A percentile compares a stretch with the other conserved stretches of the same genome.
Conservation (phyloP, 2,329 filamentous ascomycete species). For the Diaporthe citriasiana region DNA sequence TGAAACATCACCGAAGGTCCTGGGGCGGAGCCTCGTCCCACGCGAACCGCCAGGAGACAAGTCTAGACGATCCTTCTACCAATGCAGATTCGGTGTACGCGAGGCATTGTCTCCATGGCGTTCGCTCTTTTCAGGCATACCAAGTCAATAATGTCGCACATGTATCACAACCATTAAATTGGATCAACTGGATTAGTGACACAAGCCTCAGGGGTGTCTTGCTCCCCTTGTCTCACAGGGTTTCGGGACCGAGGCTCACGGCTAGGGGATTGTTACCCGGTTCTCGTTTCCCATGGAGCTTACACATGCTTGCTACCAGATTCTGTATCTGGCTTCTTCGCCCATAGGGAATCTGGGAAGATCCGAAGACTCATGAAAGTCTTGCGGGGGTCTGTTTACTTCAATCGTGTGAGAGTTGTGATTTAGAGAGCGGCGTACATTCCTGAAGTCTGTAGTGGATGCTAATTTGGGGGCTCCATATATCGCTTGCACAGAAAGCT, state of each 20-base stretch:
- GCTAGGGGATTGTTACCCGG: background rate
- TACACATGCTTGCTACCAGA: background rate
- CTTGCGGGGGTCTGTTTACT: too few species aligned
- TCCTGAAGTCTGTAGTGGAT: too few species aligned
- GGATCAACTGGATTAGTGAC: background rate
- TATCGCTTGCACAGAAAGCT: too few species aligned
- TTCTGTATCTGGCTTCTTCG: too few species aligned
- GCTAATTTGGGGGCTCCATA: too few species aligned
- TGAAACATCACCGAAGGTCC: background rate
- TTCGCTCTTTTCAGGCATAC: slow-evolving; percentile 12
- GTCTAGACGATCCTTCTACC: background rate
- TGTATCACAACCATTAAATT: background rate
- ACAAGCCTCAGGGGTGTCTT: slow-evolving; percentile 26
- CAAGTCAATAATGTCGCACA: slow-evolving; percentile 6
- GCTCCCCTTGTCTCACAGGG: slow-evolving; percentile 29
- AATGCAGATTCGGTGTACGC: slow-evolving; percentile 15
- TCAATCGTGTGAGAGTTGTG: too few species aligned
- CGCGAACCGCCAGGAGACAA: background rate
- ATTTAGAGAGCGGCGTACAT: too few species aligned
- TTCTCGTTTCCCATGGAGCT: background rate
- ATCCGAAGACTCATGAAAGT: background rate
- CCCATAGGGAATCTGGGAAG: background rate
- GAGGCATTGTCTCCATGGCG: background rate
- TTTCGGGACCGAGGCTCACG: background rate
- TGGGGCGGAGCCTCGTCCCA: background rate